Conservation (phyloP, 1,284 basidiomycete genomes). For the Irpex lacteus region DNA sequence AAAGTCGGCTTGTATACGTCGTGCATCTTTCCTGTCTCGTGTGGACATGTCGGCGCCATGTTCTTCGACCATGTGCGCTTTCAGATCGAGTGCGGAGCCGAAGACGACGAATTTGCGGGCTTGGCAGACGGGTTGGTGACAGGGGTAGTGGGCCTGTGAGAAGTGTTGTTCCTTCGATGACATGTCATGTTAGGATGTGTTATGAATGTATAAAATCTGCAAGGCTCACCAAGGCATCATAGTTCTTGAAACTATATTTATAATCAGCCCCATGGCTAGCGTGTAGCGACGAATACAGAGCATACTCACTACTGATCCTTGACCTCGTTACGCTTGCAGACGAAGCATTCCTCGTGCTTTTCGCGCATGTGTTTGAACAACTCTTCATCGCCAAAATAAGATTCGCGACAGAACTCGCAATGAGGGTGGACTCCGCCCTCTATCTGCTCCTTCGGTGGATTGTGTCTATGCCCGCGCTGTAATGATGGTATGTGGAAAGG, state of each 20-base stretch:
- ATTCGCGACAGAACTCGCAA: conserved; percentile 91
- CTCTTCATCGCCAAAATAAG: conserved; percentile 91
- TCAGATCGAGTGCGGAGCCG: conserved; percentile 81
- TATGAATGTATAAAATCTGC: neutral
- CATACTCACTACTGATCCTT: conserved; percentile 83
- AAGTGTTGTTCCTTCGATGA: conserved; percentile 65
- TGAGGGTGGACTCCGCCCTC: conserved; percentile 77
- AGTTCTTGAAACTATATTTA: conserved; percentile 70
- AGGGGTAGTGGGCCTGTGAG: conserved; percentile 72
- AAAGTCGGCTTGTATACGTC: conserved; percentile 81
- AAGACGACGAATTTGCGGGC: conserved; percentile 96
- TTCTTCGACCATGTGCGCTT: conserved; percentile 88
- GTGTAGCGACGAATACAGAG: neutral
- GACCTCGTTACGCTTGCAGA: conserved; percentile 83
- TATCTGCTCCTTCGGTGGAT: conserved; percentile 44
- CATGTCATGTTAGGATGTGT: neutral
- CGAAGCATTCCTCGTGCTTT: conserved; percentile 93
- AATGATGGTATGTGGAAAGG: conserved; percentile 79
- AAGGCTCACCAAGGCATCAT: conserved; percentile 62
- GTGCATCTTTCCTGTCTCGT: conserved; percentile 75
- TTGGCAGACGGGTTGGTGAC: conserved; percentile 72
- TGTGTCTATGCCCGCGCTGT: conserved; percentile 44
- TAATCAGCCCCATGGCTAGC: no score
- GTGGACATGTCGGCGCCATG: conserved; percentile 83
- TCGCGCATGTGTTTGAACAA: conserved; percentile 94